Percentiles rank a stretch among this genome's conserved stretches.
These are phyloP conservation scores for Neonectria hederae DNA, from an alignment of 2,329 filamentous ascomycete species.

Conservation along the genomic window DNA sequence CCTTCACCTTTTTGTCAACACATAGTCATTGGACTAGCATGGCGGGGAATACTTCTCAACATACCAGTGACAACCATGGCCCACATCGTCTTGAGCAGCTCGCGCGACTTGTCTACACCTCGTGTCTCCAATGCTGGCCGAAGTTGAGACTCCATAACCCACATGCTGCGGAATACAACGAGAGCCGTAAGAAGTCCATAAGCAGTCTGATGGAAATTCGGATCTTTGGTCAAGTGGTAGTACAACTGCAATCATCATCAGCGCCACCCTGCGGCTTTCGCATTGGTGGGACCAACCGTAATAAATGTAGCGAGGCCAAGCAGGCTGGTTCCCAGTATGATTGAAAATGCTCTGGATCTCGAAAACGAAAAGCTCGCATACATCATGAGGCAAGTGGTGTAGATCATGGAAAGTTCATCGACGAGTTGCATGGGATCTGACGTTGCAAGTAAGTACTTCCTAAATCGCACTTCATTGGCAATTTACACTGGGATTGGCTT, in stretches of 20 bases:
- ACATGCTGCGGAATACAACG: conserved; percentile 78
- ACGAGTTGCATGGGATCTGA: conserved; percentile 68
- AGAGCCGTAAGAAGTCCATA: conserved; percentile 77
- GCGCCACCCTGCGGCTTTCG: not conserved
- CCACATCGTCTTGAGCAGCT: conserved; percentile 74
- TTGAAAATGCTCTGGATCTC: conserved; percentile 59
- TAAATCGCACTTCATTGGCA: not conserved
- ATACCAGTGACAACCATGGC: conserved; percentile 69
- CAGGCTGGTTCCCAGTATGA: conserved; percentile 66
- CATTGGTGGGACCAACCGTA: conserved; percentile 64
- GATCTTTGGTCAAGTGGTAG: conserved; percentile 85
- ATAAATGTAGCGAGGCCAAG: conserved; percentile 71
- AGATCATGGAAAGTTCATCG: conserved; percentile 69
- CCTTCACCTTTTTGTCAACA: conserved; percentile 25
- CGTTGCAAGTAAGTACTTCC: conserved; percentile 7
- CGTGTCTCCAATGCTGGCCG: conserved; percentile 57
- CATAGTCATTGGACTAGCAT: not conserved
- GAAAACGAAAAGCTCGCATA: conserved; percentile 79
- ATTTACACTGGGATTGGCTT: conserved; percentile 34
- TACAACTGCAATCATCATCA: conserved; percentile 47
- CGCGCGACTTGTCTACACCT: conserved; percentile 59
- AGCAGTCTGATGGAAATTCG: conserved; percentile 82
- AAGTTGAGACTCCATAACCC: conserved; percentile 70
- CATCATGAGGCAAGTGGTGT: conserved; percentile 65
- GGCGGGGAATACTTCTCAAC: conserved; percentile 21